Base-by-base conservation (phyloP, 768 basidiomycete species). In the Macrolepiota dolichaula region DNA sequence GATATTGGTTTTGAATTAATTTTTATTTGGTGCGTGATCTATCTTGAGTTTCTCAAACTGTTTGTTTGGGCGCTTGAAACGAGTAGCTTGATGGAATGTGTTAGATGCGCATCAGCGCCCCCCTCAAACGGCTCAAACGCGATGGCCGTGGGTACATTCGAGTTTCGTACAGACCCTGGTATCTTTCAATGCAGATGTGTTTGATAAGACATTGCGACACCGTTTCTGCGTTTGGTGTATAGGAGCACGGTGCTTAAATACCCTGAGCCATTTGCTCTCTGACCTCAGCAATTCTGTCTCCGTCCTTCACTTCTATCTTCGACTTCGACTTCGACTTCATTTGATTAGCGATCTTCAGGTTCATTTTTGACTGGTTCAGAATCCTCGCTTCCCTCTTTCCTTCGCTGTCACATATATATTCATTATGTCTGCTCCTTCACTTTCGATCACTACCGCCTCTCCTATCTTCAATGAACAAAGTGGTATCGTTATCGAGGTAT, bases 401-500 rank as follows among this genome's bases (percentile, higher is more conserved):
- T 38, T 38, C 36, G n/a, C 29, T 6, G 22, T 6, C 35, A 29
- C 52, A 11, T 25, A 37, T 36, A 36, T 15, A 22, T 15, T 12
- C 24, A 35, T 13, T 3, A 60, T 60, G 59, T 37, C 59, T 59
- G 32, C 36, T 9, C 27, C 27, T 13, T 35, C 59, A 9, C 53
- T 55, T 36, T 13, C 44, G 24, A 56, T 55, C 37, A 27, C 53
- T 5, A 27, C 29, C 42, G 10, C 36, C 22, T 57, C 54, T 29
- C 25, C 29, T 7, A 32, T 17, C 17, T n/a, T n/a, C 42, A 44
- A 44, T n/a, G 42, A 44, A 19, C 42, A 44, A 44, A 44, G n/a
- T 7, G 42, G 12, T 19, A 37, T 37, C n/a, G 59, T 46, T 22
- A 61, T 61, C 12, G 63, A 64, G 49, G 57, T 59, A 46, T 40